Base-by-base conservation (phyloP, 2,329 filamentous ascomycete species). In the Apiospora arundinis region DNA sequence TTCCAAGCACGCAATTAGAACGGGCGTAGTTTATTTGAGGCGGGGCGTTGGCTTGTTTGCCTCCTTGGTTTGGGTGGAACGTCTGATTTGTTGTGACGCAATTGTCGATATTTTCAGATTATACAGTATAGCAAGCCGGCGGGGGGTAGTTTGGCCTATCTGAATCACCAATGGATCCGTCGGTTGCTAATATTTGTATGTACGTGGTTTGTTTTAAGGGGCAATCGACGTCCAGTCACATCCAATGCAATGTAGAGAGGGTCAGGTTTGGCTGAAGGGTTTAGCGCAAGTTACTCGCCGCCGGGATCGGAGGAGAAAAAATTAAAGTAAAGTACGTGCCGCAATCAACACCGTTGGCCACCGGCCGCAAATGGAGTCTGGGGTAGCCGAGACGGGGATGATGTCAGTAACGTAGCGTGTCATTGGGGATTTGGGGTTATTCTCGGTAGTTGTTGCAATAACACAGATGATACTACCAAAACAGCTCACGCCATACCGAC, bases 221-320 rank as follows among this genome's bases (percentile, higher is more conserved):
- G 56, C 32, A 40, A n/a, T 60, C 28, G 37, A 60, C n/a, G 32
- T n/a, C 56, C 32, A 63, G 32, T 63, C 32, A 40, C 21, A 23
- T 16, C 18, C 52, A n/a, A 37, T 56, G 16, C 52, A 37, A 48
- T 46, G 49, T 42, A 40, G 66, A 44, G 40, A 32, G 32, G 37
- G 37, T 45, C 42, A 18, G 70, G 63, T 70, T 18, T 60, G 52
- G 52, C 32, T 8, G 25, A 37, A 37, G 32, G 52, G 28, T 21
- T 70, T 69, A 71, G 67, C 7, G 66, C 69, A n/a, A 25, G 44
- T 40, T 12, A 23, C 37, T 60, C 45, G 44, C 28, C 72, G 75
- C 77, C 76, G 76, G 68, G 70, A 78, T 78, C 77, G 77, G 77
- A 78, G 76, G 65, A 68, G 72, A 70, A 71, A 72, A 73, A 73